Percentiles rank a stretch among this genome's conserved stretches.
Evolutionary conservation across 768 basidiomycete genomes (phyloP).

Genomic region (Suillus paluster): DNA sequence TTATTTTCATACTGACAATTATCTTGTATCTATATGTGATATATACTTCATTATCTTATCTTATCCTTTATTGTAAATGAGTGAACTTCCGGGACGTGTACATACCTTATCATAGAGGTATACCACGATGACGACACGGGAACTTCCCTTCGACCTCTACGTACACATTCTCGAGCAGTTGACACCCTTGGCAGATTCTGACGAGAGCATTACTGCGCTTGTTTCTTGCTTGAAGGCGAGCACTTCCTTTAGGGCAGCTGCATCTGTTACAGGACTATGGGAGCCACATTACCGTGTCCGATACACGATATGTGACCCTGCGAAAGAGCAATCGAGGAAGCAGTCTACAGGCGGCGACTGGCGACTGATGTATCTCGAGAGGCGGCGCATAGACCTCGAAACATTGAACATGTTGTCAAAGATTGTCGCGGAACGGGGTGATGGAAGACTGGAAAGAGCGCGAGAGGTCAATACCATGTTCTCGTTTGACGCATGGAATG

Average conservation of each 20-base stretch:
- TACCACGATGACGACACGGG: slow-evolving; percentile 22
- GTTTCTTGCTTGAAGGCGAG: slow-evolving; percentile 44
- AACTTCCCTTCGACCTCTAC: slow-evolving; percentile 41
- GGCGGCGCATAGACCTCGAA: slow-evolving; percentile 47
- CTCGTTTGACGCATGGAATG: slow-evolving; percentile 62
- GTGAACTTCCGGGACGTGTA: no score
- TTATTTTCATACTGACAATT: not conserved
- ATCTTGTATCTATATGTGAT: not conserved
- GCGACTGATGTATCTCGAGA: slow-evolving; percentile 48
- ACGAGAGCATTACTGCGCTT: slow-evolving; percentile 39
- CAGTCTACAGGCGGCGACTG: slow-evolving; percentile 42
- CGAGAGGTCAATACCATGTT: slow-evolving; percentile 42
- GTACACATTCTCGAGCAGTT: slow-evolving; percentile 41
- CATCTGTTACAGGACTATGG: slow-evolving; percentile 50
- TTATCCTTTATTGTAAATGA: not conserved
- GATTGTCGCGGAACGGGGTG: slow-evolving; percentile 40
- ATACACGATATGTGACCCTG: slow-evolving; percentile 47
- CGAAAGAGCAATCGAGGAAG: slow-evolving; percentile 41
- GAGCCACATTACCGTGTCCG: slow-evolving; percentile 53
- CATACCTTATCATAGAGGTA: not conserved
- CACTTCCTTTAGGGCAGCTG: slow-evolving; percentile 48
- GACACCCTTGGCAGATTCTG: slow-evolving; percentile 26
- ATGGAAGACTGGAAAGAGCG: slow-evolving; percentile 45
- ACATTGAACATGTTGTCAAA: slow-evolving; percentile 46
- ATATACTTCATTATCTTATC: not conserved